Evolutionary conservation across 2,329 filamentous ascomycete species (phyloP), one percentile per base, ranked within the genome.

Genomic region (Exophiala bonariae): DNA sequence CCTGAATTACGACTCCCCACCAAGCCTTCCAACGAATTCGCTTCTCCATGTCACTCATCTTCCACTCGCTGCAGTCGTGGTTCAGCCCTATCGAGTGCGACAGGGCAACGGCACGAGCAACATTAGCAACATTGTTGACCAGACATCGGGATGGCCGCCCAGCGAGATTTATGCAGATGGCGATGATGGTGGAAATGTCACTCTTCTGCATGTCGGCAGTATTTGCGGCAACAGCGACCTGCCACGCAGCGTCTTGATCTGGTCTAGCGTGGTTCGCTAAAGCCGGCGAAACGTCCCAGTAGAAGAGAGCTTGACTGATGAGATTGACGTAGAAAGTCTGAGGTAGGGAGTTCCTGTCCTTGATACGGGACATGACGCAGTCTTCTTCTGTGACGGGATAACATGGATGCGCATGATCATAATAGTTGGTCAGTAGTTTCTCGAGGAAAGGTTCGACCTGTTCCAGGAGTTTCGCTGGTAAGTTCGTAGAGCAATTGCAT

Each of bases 161-260:
- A 1, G 76, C 77, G 2, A 84, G 65, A 55, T 85, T 81, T 8
- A 85, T 68, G 7, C 83, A 61, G 4, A 79, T 74, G 2, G 80
- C 76, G 17, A 76, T 72, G 18, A 85, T 73, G 1, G 79, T 80
- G 1, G 80, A 79, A 34, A 83, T 66, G 1, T 80, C 78, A 0
- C 80, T 81, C 0, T 77, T 77, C 1, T 79, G 71, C 40, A 80
- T 74, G 48, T 84, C 80, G 4, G 44, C 42, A 52, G 82, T 80
- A 3, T 82, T 67, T 1, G 80, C 79, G 42, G 79, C 78, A 16
- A 76, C 79, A 5, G 80, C 80, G 48, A 82, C 72, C 48, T 84
- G 84, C 73, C 82, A 82, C 7, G 80, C 75, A 59, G 81, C 84
- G 35, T 79, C 74, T 32, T 73, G 70, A 57, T 85, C 80, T 0